Evolutionary conservation across 148 eudicot species (phyloP).

Genomic region (Beta vulgaris): DNA sequence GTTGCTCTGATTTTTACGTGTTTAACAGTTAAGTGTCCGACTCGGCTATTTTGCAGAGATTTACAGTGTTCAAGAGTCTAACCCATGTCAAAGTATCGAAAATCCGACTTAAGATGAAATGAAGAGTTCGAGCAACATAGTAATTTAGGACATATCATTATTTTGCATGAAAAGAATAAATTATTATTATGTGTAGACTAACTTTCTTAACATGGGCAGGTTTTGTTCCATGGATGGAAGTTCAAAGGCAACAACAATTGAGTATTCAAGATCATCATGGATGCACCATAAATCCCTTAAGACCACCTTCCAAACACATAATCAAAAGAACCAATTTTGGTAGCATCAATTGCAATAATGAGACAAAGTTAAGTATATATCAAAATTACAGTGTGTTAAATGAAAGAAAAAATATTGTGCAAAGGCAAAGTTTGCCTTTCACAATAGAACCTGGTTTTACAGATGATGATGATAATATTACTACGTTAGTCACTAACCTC

Average conservation of each 20-base stretch:
- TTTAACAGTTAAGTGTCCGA: no score
- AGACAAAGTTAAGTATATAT: neutral
- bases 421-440: conserved; percentile 18
- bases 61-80: no score
- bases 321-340: neutral
- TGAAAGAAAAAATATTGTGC: conserved; percentile 1
- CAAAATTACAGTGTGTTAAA: neutral
- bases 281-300: neutral
- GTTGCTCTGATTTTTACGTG: no score
- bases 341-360: neutral
- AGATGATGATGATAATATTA: conserved; percentile 15
- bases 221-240: neutral
- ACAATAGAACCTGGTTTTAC: neutral
- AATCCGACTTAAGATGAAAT: no score
- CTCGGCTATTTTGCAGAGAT: no score
- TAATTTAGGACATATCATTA: no score
- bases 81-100: no score
- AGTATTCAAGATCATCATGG: neutral
- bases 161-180: no score
- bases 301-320: conserved; percentile 4
- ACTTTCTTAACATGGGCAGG: conserved; percentile 16
- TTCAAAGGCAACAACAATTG: neutral
- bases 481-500: conserved; percentile 3
- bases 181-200: no score
- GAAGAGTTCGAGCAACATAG: no score